A percentile compares a stretch with the other conserved stretches of the same genome.
Conservation (phyloP, 2,329 filamentous ascomycete genomes). For the Nigrospora sphaerica region DNA sequence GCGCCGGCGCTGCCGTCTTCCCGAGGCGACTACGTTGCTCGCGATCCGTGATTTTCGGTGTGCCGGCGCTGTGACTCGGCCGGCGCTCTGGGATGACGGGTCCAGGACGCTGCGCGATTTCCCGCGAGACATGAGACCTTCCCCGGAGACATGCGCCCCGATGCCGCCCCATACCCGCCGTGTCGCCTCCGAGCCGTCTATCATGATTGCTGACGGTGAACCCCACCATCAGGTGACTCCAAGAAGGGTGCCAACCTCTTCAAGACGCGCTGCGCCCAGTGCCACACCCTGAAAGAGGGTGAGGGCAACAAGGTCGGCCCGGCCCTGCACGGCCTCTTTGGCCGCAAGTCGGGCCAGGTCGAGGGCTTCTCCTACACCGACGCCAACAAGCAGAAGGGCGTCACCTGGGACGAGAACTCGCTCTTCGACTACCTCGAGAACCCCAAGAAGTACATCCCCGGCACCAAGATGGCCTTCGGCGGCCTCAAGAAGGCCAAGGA, state of each 20-base stretch:
- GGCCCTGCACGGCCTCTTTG: conserved; percentile 94
- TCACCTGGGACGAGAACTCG: conserved; percentile 79
- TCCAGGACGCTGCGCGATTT: no score
- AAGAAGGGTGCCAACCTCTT: conserved; percentile 99
- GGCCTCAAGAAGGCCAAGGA: conserved; percentile 99
- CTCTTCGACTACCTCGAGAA: conserved; percentile 99
- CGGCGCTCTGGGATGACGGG: no score
- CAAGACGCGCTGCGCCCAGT: conserved; percentile 98
- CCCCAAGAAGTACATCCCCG: conserved; percentile 99
- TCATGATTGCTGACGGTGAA: background rate
- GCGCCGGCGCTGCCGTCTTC: background rate
- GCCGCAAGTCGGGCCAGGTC: conserved; percentile 87
- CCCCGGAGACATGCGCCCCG: no score
- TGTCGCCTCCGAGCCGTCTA: background rate
- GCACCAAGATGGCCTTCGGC: conserved; percentile 99
- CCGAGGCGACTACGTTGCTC: no score
- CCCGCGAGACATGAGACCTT: no score
- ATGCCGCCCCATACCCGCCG: no score
- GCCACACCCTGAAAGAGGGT: conserved; percentile 87
- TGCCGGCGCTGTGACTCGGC: no score
- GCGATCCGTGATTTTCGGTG: no score
- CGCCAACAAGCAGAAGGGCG: conserved; percentile 96
- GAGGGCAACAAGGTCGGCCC: conserved; percentile 98
- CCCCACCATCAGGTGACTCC: conserved; percentile 59
- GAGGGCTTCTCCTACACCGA: conserved; percentile 97